A percentile compares a stretch with the other conserved stretches of the same genome.
Conservation (phyloP, 2,329 filamentous ascomycete species). For the Calonectria pteridis region DNA sequence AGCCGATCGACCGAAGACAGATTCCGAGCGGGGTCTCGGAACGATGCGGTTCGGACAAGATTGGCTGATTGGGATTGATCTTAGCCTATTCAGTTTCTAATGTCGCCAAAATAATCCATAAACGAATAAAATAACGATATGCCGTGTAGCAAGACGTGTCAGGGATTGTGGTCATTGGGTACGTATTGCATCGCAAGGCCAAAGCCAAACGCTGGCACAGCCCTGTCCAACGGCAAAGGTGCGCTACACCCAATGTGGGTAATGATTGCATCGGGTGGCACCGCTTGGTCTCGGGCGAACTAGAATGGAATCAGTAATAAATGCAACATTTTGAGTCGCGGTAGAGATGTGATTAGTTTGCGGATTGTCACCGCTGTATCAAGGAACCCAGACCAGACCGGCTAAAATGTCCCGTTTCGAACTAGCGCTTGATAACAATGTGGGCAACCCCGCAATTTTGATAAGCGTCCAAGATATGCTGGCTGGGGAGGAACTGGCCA, state of each 20-base stretch:
- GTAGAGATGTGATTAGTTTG: constrained; percentile 1
- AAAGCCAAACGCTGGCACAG: background rate
- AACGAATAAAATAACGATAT: constrained; percentile 15
- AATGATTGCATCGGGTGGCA: constrained; percentile 14
- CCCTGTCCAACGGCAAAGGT: background rate
- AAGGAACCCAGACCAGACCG: background rate
- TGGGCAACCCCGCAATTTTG: constrained; percentile 23
- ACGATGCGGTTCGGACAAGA: background rate
- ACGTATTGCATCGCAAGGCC: background rate
- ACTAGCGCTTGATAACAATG: constrained; percentile 19
- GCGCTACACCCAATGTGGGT: constrained; percentile 13
- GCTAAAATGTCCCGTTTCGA: constrained; percentile 12
- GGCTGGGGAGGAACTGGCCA: constrained; percentile 14
- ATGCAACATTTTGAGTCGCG: constrained; percentile 1
- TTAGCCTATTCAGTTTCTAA: background rate
- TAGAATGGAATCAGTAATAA: constrained; percentile 21
- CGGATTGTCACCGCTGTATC: background rate
- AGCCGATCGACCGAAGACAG: background rate
- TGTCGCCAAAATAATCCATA: constrained; percentile 4
- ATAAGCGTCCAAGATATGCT: constrained; percentile 20
- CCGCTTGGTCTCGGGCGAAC: background rate
- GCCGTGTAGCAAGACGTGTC: constrained; percentile 5
- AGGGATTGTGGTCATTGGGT: background rate
- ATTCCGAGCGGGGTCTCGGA: background rate
- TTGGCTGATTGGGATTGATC: background rate